A percentile compares a stretch with the other conserved stretches of the same genome.
These are phyloP conservation scores for Limnanthes douglasii DNA, from an alignment of 345 rosid genomes.

Conservation along the genomic window DNA sequence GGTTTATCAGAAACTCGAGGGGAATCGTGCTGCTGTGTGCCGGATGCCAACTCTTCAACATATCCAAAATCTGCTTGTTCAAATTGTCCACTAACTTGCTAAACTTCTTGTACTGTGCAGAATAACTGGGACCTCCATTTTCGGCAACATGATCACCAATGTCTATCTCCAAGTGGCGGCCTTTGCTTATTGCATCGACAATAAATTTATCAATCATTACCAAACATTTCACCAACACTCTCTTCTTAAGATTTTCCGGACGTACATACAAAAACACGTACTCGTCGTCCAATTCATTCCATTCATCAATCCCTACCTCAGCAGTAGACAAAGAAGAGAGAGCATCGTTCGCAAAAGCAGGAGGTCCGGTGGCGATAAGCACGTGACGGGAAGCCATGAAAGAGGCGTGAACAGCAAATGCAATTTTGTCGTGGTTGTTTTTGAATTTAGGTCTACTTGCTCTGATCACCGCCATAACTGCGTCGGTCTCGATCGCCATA, in stretches of 20 bases:
- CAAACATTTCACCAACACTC: conserved; percentile 39
- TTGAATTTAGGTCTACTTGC: conserved; percentile 43
- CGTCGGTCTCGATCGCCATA: too few relatives aligned
- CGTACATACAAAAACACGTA: conserved; percentile 39
- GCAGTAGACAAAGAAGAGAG: conserved; percentile 37
- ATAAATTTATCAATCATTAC: too few relatives aligned
- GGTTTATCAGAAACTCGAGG: too few relatives aligned
- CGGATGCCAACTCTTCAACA: too few relatives aligned
- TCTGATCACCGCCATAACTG: too few relatives aligned
- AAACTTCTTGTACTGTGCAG: conserved; percentile 36
- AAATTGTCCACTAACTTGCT: too few relatives aligned
- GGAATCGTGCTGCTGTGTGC: too few relatives aligned
- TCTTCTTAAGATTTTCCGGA: conserved; percentile 25
- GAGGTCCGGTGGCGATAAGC: conserved; percentile 35
- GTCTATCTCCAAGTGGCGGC: conserved; percentile 35
- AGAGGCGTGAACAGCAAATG: conserved; percentile 45
- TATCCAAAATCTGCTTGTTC: too few relatives aligned
- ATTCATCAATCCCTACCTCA: conserved; percentile 51
- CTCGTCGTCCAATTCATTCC: conserved; percentile 37
- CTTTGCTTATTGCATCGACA: too few relatives aligned
- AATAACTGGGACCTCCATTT: conserved; percentile 18
- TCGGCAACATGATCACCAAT: conserved; percentile 27
- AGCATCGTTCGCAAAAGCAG: conserved; percentile 28
- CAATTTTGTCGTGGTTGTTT: conserved; percentile 36
- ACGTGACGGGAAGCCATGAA: too few relatives aligned